phyloP scores from a whole-genome alignment of 352 stramenopile species.

The Plasmopara viticola region DNA sequence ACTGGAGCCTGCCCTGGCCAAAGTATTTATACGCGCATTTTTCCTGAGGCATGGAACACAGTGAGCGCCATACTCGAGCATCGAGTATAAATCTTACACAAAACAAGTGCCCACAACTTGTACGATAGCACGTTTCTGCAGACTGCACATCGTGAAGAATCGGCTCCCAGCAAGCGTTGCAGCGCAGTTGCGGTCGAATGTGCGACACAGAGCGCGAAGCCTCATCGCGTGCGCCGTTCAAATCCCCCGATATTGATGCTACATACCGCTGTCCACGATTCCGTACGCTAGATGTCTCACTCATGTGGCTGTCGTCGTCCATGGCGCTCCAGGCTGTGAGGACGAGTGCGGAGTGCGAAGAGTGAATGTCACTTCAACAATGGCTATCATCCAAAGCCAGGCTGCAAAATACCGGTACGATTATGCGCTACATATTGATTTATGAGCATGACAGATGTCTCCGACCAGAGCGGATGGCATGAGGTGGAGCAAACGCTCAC shows the following conservation, averaged over 20 bases:
- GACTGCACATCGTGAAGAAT: slow-evolving; percentile 56
- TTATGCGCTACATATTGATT: background rate
- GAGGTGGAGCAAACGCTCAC: slow-evolving; percentile 53
- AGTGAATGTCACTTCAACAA: slow-evolving; percentile 55
- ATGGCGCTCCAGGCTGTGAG: slow-evolving; percentile 25
- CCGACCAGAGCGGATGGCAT: slow-evolving; percentile 34
- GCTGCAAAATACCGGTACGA: too few relatives aligned
- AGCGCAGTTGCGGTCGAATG: slow-evolving; percentile 59
- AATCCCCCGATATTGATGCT: slow-evolving; percentile 30
- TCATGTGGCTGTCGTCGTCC: slow-evolving; percentile 64
- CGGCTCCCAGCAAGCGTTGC: slow-evolving; percentile 72
- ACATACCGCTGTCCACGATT: slow-evolving; percentile 30
- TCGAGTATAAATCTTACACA: slow-evolving; percentile 27
- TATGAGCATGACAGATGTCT: slow-evolving; percentile 16
- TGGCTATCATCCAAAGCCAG: too few relatives aligned
- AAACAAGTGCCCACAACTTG: slow-evolving; percentile 69
- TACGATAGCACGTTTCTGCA: slow-evolving; percentile 74
- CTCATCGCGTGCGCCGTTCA: slow-evolving; percentile 34
- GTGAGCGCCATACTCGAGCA: background rate
- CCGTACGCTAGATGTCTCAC: slow-evolving; percentile 60
- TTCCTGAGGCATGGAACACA: slow-evolving; percentile 34
- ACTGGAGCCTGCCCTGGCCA: slow-evolving; percentile 51
- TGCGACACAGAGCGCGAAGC: slow-evolving; percentile 11
- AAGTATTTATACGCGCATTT: slow-evolving; percentile 86
- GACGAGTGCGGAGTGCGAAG: slow-evolving; percentile 8